These are phyloP conservation scores for Pyropia yezoensis DNA, from an alignment of 23 red algal species.

Conservation along the genomic window DNA sequence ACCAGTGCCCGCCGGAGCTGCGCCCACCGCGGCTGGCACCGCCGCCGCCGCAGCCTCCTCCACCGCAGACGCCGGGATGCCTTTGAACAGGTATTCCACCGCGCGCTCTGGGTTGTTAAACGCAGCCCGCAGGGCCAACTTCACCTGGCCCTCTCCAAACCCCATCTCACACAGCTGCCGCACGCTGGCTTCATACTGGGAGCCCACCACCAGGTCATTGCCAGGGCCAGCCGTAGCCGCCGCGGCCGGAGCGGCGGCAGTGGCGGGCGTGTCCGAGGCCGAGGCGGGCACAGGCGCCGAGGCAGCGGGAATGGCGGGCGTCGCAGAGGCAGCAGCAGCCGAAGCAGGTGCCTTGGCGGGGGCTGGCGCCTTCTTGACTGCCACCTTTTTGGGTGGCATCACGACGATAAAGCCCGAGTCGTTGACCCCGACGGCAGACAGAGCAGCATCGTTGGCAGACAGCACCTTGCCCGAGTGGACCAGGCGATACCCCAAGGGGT, in stretches of 20 bases:
- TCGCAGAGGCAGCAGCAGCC: conserved; percentile 1
- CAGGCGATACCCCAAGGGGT: conserved; percentile 41
- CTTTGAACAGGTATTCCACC: conserved; percentile 81
- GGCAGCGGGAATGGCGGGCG: neutral
- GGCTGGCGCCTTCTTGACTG: neutral
- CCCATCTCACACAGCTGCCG: conserved; percentile 83
- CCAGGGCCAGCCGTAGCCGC: conserved; percentile 4
- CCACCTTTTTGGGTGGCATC: conserved; percentile 71
- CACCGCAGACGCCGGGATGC: conserved; percentile 28
- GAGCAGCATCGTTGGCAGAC: conserved; percentile 25
- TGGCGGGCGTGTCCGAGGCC: conserved; percentile 11
- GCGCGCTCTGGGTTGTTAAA: conserved; percentile 95
- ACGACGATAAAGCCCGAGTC: conserved; percentile 81
- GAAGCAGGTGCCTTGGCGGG: conserved; percentile 5
- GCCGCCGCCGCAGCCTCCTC: neutral
- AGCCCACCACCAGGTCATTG: conserved; percentile 47
- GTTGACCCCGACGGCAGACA: conserved; percentile 50
- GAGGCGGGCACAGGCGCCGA: neutral
- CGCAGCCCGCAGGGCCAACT: conserved; percentile 77
- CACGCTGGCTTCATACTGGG: conserved; percentile 54
- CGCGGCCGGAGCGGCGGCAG: conserved; percentile 9
- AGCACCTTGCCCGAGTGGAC: conserved; percentile 88
- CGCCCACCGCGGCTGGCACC: too few relatives aligned
- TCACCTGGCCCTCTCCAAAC: conserved; percentile 73
- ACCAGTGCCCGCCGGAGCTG: too few relatives aligned